Evolutionary conservation across 1,284 basidiomycete species (phyloP).

Genomic region (Sphaerobolus stellatus): DNA sequence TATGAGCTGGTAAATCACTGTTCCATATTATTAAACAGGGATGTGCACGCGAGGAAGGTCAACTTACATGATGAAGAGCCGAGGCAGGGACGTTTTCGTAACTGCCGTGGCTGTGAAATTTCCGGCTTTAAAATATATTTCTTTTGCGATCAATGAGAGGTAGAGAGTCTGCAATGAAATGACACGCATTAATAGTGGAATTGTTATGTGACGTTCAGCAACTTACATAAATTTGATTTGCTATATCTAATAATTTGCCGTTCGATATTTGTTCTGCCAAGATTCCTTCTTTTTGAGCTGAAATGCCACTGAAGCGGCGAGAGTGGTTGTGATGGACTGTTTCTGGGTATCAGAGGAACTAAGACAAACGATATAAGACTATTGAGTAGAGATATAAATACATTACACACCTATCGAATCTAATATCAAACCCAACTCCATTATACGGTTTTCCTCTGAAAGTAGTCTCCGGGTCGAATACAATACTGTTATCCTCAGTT

Average conservation of each 20-base stretch:
- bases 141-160: conserved; percentile 47
- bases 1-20: conserved; percentile 45
- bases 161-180: conserved; percentile 40
- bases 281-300: no score
- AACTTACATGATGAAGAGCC: conserved; percentile 47
- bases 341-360: no score
- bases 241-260: no score
- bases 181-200: no score
- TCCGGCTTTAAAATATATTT: conserved; percentile 47
- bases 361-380: no score
- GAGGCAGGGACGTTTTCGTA: conserved; percentile 41
- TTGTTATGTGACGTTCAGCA: no score
- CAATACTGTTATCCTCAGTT: conserved; percentile 46
- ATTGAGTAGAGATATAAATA: no score
- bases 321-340: no score
- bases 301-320: no score
- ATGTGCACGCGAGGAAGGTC: background rate
- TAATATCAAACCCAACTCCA: conserved; percentile 46
- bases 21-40: background rate
- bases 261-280: no score
- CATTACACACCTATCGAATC: conserved; percentile 31
- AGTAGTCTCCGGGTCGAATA: conserved; percentile 34
- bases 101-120: conserved; percentile 34
- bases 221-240: no score
- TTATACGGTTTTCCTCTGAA: conserved; percentile 50